Evolutionary conservation across 805 yeast genomes (phyloP).

Genomic region (Myxozyma geophila): DNA sequence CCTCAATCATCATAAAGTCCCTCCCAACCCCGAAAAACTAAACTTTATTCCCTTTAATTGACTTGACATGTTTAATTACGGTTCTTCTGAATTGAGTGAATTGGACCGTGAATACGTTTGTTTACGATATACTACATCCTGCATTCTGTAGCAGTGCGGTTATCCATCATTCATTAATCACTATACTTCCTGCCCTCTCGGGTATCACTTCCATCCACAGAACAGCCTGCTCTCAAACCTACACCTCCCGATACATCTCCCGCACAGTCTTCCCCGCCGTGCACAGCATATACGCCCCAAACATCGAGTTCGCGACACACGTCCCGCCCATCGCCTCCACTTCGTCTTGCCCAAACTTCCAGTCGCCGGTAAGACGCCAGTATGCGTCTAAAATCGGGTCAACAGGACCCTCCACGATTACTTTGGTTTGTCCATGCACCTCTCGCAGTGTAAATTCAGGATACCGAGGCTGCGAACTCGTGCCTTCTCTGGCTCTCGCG

Average conservation of each 20-base stretch:
- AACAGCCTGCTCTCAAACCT: background rate
- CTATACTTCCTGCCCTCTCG: no score
- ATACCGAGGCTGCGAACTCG: no score
- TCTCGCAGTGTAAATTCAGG: slow-evolving; percentile 11
- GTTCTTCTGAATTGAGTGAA: no score
- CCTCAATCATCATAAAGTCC: no score
- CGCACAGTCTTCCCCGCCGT: background rate
- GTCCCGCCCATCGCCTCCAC: slow-evolving; percentile 1
- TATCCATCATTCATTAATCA: no score
- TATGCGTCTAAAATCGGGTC: slow-evolving; percentile 27
- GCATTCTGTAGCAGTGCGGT: no score
- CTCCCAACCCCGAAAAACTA: no score
- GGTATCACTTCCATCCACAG: background rate
- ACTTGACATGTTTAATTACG: no score
- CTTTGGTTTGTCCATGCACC: slow-evolving; percentile 5
- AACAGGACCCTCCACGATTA: slow-evolving; percentile 4
- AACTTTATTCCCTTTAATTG: no score
- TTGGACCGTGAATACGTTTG: no score
- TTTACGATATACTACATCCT: no score
- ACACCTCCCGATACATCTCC: background rate
- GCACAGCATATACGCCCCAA: background rate
- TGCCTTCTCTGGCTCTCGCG: background rate
- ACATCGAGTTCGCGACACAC: slow-evolving; percentile 2
- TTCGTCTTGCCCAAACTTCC: slow-evolving; percentile 8
- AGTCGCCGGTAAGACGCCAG: slow-evolving; percentile 22